Evolutionary conservation across 1,284 basidiomycete genomes (phyloP).

Genomic region (Entoloma clypeatum): DNA sequence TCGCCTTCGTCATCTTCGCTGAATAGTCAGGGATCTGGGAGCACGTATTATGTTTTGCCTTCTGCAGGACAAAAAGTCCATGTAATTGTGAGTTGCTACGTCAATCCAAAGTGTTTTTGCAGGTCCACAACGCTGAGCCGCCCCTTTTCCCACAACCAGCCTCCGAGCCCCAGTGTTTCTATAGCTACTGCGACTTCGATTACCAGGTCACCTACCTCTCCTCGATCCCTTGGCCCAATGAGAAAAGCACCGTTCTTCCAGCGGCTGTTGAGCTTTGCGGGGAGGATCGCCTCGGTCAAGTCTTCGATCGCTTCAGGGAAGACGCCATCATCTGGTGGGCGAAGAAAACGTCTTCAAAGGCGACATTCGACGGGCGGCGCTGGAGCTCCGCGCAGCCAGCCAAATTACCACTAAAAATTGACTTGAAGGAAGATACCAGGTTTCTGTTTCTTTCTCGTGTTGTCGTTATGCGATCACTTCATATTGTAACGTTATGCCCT

Average conservation of each 20-base stretch:
- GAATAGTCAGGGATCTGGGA: conserved; percentile 50
- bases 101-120: conserved; percentile 2
- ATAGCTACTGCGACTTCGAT: conserved; percentile 48
- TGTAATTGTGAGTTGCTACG: conserved; percentile 53
- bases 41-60: conserved; percentile 70
- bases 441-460: too few species aligned
- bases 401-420: too few species aligned
- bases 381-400: too few species aligned
- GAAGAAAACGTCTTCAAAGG: conserved; percentile 34
- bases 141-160: conserved; percentile 26
- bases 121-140: too few species aligned
- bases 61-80: conserved; percentile 65
- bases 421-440: too few species aligned
- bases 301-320: conserved; percentile 37
- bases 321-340: conserved; percentile 26
- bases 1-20: conserved; percentile 36
- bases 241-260: conserved; percentile 49
- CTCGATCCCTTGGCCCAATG: conserved; percentile 30
- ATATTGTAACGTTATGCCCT: too few species aligned
- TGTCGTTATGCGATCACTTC: too few species aligned
- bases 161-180: conserved; percentile 44
- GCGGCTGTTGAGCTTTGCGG: conserved; percentile 41
- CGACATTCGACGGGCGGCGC: conserved; percentile 43
- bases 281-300: too few species aligned
- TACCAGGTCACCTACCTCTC: conserved; percentile 44